These are phyloP conservation scores for Cardamine occulta DNA, from an alignment of 345 rosid genomes.

Conservation along the genomic window DNA sequence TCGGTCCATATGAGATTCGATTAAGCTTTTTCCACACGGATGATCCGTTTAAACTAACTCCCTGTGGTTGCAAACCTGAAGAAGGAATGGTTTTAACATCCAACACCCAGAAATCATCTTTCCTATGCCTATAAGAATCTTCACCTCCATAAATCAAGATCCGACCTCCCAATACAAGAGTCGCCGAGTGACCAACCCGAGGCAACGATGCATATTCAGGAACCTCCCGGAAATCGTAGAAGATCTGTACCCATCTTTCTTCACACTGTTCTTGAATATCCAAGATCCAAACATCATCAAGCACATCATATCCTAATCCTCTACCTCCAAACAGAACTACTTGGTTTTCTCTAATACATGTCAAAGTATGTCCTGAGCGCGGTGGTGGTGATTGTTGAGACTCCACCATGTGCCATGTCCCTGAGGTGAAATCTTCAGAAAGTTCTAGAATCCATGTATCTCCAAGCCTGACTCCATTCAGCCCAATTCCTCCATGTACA, in stretches of 20 bases:
- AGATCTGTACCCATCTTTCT: conserved; percentile 66
- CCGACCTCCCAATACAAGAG: conserved; percentile 68
- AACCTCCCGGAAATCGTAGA: conserved; percentile 56
- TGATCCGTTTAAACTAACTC: conserved; percentile 43
- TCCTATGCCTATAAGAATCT: conserved; percentile 77
- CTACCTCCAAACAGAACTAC: conserved; percentile 88
- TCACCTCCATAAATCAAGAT: conserved; percentile 91
- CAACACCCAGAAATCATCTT: conserved; percentile 87
- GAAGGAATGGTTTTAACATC: conserved; percentile 59
- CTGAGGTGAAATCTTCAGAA: conserved; percentile 59
- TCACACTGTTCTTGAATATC: conserved; percentile 50
- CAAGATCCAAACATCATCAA: conserved; percentile 82
- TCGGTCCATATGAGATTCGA: conserved; percentile 58
- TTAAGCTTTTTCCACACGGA: conserved; percentile 68
- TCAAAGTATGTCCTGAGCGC: conserved; percentile 92
- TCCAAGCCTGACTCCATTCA: conserved; percentile 65
- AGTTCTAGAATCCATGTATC: conserved; percentile 89
- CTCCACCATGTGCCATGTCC: conserved; percentile 67
- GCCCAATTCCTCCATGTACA: conserved; percentile 86
- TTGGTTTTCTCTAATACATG: conserved; percentile 59
- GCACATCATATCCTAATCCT: conserved; percentile 83
- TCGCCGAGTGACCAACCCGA: conserved; percentile 96
- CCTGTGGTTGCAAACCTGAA: conserved; percentile 45
- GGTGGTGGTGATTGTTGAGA: conserved; percentile 75
- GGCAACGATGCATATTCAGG: conserved; percentile 68